phyloP scores from a whole-genome alignment of 345 rosid genomes.

The Brassica cretica region DNA sequence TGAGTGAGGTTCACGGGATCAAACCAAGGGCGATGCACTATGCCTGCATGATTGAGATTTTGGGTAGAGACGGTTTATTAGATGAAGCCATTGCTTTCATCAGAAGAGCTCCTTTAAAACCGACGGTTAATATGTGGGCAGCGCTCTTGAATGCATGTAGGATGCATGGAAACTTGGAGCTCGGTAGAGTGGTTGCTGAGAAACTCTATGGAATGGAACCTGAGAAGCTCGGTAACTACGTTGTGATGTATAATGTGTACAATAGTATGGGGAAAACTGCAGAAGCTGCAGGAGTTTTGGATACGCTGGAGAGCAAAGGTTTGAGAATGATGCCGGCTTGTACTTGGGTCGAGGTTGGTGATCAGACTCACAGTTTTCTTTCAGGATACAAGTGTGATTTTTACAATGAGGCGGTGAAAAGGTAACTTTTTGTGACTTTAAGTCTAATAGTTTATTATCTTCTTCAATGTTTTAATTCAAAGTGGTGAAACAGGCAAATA shows the following conservation, averaged over 20 bases:
- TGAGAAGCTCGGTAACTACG: slow-evolving; percentile 70
- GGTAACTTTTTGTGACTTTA: slow-evolving; percentile 4
- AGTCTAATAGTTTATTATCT: neutral
- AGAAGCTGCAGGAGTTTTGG: slow-evolving; percentile 69
- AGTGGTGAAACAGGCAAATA: slow-evolving; percentile 44
- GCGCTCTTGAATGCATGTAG: slow-evolving; percentile 86
- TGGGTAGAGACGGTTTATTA: slow-evolving; percentile 75
- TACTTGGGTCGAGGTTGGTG: slow-evolving; percentile 78
- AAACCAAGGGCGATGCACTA: slow-evolving; percentile 90
- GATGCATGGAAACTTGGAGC: slow-evolving; percentile 64
- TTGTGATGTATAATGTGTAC: slow-evolving; percentile 79
- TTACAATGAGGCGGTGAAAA: slow-evolving; percentile 11
- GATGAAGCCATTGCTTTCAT: slow-evolving; percentile 85
- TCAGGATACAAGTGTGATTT: slow-evolving; percentile 52
- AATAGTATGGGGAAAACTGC: slow-evolving; percentile 60
- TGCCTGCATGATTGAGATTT: slow-evolving; percentile 71
- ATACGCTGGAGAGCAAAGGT: slow-evolving; percentile 68
- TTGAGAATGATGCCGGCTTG: slow-evolving; percentile 70
- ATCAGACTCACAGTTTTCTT: slow-evolving; percentile 53
- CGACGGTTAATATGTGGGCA: slow-evolving; percentile 90
- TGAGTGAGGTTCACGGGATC: slow-evolving; percentile 60
- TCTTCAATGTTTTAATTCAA: neutral
- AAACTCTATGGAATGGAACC: slow-evolving; percentile 82
- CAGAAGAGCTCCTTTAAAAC: slow-evolving; percentile 59
- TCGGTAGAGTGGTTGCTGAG: slow-evolving; percentile 80